Base-by-base conservation (phyloP, 371 early-diverging fungal species). In the Syncephalastrum monosporum region DNA sequence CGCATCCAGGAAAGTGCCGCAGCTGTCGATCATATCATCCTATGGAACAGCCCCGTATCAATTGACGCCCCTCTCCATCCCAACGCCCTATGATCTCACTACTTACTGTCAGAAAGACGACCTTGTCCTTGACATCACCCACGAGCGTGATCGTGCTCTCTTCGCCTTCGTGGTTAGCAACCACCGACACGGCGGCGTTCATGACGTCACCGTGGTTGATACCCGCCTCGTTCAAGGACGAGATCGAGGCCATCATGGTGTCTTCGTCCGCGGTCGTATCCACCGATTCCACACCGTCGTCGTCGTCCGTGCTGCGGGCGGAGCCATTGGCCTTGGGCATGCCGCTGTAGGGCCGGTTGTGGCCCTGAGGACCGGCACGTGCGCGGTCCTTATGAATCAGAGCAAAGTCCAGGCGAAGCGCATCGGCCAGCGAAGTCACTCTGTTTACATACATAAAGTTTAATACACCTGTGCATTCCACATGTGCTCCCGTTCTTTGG, bases 391-490 rank as follows among this genome's bases (percentile, higher is more conserved):
- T 87, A 72, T 98, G 97, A 62, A 98, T 95, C 68, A 98, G 72
- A 27, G 98, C 98, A 81, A 98, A 98, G 63, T 93, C 91, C 55
- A 96, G 78, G 59, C 92, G 86, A 67, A 98, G 84, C 10, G 88
- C 84, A 75, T 98, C 99, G 7, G 99, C 98, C 53, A 98, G 75
- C 29, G 94, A 91, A 1, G 99, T 96, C 10, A 96, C 99, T 65
- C 92, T 92, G 64, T 56, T 16, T 42, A 29, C 5, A 51, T 24
- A 25, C 41, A 8, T 16, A 38, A 23, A 27, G 19, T 38, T 45
- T 24, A 50, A 21, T 33, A 33, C 12, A 10, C 38, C 38, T 33
- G 13, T 16, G 10, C 17, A 23, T 15, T 17, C 38, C 16, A 29
- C 38, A 33, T 10, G 38, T 33, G 38, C 38, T 33, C 12, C 38